Evolutionary conservation across 257 asterid species (phyloP), one percentile per base, ranked within the genome.

Genomic region (Nicotiana attenuata): DNA sequence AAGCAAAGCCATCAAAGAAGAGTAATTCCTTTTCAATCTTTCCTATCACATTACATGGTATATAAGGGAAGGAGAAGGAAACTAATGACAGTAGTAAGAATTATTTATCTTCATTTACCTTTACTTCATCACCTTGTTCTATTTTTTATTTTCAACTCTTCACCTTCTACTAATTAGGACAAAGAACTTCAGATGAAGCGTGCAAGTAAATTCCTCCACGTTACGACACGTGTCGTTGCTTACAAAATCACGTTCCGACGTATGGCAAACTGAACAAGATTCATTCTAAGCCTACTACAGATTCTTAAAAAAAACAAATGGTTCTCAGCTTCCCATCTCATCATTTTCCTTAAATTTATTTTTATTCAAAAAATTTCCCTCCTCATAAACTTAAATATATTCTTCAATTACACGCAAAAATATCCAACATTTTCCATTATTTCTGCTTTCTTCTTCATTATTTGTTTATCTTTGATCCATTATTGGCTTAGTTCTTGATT

Each of bases 301-400:
- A 92, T 92, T 93, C 94, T 88, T 86, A 80, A 5, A 57, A 57
- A 78, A 76, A 88, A 89, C 86, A 77, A 89, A 33, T 89, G 98
- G 96, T 80, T 71, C 45, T 76, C 88, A 29, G 20, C 56, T 80
- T 80, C 89, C 97, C 98, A 93, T 77, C 90, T 91, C 97, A 91
- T 28, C 87, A 84, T 79, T 87, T 78, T 24, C 81, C 47, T 41
- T 63, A 67, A 38, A 71, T 87, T 86, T 65, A 16, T 55, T 3
- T 47, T 35, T 16, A 77, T 84, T 65, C 19, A 6, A 80, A 81
- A 61, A 64, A 11, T 81, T 85, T 85, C 86, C 90, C 88, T 87
- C 92, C 93, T 83, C 90, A 90, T 77, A 91, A 87, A 84, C 85
- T 65, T 60, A 13, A 69, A 52, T 45, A 67, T 77, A 76, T 64